These are phyloP conservation scores for Fagopyrum esculentum DNA, from an alignment of 148 eudicot genomes.

Conservation along the genomic window DNA sequence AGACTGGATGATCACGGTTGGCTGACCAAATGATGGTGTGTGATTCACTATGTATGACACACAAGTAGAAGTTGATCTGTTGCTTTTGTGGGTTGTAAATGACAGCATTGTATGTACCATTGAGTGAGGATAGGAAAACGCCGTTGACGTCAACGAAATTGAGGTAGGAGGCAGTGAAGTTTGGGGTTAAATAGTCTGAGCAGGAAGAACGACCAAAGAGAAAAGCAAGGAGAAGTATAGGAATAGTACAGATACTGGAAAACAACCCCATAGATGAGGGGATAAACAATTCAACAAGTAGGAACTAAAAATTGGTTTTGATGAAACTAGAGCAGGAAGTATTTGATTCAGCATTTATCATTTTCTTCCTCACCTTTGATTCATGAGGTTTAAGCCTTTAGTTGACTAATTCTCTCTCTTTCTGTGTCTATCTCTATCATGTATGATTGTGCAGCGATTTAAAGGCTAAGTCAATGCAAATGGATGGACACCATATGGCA, in stretches of 20 bases:
- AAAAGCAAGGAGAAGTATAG: slow-evolving; percentile 21
- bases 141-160: slow-evolving; percentile 42
- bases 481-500: background rate
- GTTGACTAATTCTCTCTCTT: background rate
- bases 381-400: slow-evolving; percentile 14
- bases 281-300: slow-evolving; percentile 14
- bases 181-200: slow-evolving; percentile 33
- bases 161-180: slow-evolving; percentile 47
- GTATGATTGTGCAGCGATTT: background rate
- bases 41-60: slow-evolving; percentile 54
- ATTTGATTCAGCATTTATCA: slow-evolving; percentile 14
- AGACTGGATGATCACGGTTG: slow-evolving; percentile 52
- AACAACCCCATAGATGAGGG: slow-evolving; percentile 39
- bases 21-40: slow-evolving; percentile 63
- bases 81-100: slow-evolving; percentile 43
- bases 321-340: slow-evolving; percentile 16
- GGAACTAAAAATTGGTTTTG: slow-evolving; percentile 13
- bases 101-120: slow-evolving; percentile 57
- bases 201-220: slow-evolving; percentile 23
- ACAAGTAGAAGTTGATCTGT: slow-evolving; percentile 45
- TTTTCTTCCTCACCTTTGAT: slow-evolving; percentile 14
- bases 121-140: slow-evolving; percentile 44
- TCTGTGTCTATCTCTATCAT: background rate
- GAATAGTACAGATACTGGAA: slow-evolving; percentile 17
- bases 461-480: slow-evolving; percentile 3